Base-by-base conservation (phyloP, 805 yeast species). In the Metschnikowia aberdeeniae region DNA sequence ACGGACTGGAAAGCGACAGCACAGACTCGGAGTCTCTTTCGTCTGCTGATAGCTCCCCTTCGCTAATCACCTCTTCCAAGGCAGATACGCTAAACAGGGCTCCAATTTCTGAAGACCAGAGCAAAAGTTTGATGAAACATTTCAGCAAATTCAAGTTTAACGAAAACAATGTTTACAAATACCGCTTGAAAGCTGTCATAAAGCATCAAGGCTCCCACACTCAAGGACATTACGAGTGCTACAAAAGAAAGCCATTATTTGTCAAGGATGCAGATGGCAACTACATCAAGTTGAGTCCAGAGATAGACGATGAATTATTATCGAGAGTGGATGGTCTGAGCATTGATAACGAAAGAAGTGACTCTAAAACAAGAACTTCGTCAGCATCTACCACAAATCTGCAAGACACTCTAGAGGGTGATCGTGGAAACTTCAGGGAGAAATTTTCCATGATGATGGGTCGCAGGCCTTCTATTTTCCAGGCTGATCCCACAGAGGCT, bases 181-280 rank as follows among this genome's bases (percentile, higher is more conserved):
- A 87, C 61, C 69, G 70, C 48, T 70, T 93, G 31, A 77, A 75
- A 50, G 85, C 97, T 0, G 68, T 88, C 50, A 81, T 93, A 14
- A 77, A 89, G 52, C 98, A 93, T 61, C 80, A 82, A 37, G 99
- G 99, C 0, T 81, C 92, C 1, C 97, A 90, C 63, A 76, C 82
- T 17, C 78, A 81, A 36, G 98, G 98, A 1, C 98, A 90, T 59
- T 90, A 89, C 60, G 96, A 90, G 57, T 87, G 96, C 56, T 88
- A 80, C 60, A 82, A 86, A 50, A 81, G 80, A 39, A 90, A 89
- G 59, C 92, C 93, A 2, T 61, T 75, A 3, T 75, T 73, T 45
- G 80, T 71, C 42, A 78, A 75, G 49, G 69, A 68, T 45, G 55
- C 61, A 14, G 75, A 68, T 6, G 73, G 75, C 0, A 60, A 58